Evolutionary conservation across 2,329 filamentous ascomycete species (phyloP).

Genomic region (Cordyceps javanica): DNA sequence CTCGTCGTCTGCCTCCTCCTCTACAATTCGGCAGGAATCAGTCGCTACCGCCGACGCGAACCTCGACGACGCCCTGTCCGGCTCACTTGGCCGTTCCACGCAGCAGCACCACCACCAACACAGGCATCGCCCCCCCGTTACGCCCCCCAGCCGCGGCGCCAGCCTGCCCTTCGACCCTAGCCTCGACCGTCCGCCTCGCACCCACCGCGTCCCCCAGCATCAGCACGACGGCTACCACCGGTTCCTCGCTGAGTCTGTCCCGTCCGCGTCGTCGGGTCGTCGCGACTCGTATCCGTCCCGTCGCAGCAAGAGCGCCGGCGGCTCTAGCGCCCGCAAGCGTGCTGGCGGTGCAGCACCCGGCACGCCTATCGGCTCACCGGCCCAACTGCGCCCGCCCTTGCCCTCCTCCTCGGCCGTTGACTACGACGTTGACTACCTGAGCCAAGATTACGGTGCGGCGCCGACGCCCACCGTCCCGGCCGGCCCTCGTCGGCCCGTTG

Average conservation of each 20-base stretch:
- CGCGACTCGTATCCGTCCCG: neutral
- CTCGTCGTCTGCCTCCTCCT: neutral
- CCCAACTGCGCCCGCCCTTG: neutral
- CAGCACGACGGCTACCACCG: constrained; percentile 6
- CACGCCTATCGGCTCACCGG: neutral
- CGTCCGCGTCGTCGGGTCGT: neutral
- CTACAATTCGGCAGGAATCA: neutral
- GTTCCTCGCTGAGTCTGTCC: neutral
- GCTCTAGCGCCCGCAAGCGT: neutral
- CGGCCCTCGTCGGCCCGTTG: neutral
- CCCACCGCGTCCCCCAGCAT: neutral
- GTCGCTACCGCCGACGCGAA: neutral
- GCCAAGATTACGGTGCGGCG: constrained; percentile 8
- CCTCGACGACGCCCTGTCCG: neutral
- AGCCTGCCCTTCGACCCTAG: neutral
- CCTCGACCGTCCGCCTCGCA: neutral
- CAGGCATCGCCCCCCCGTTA: neutral
- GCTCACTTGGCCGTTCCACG: neutral
- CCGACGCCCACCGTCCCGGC: constrained; percentile 5
- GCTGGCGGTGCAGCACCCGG: neutral
- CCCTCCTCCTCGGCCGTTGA: constrained; percentile 15
- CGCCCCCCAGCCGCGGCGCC: constrained; percentile 4
- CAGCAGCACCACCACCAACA: neutral
- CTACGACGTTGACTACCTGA: constrained; percentile 9
- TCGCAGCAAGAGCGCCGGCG: constrained; percentile 22